A percentile compares a stretch with the other conserved stretches of the same genome.
Conservation (phyloP, 768 basidiomycete genomes). For the Collybia sp. region DNA sequence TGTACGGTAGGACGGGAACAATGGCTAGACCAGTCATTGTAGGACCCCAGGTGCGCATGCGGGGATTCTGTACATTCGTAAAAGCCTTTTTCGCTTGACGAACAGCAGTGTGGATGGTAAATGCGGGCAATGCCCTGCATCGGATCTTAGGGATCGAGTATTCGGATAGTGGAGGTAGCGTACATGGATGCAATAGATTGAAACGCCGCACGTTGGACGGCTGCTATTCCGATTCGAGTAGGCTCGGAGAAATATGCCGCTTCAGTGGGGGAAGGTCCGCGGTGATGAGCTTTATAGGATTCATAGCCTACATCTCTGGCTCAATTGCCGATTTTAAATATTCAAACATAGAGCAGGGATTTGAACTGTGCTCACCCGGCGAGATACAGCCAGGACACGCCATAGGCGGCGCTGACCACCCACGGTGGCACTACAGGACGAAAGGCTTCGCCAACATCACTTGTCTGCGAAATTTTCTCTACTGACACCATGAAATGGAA, state of each 20-base stretch:
- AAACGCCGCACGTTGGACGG: slow-evolving; percentile 73
- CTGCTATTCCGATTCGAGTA: slow-evolving; percentile 62
- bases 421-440: slow-evolving; percentile 71
- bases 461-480: slow-evolving; percentile 43
- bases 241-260: slow-evolving; percentile 68
- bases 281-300: slow-evolving; percentile 69
- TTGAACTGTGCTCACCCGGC: slow-evolving; percentile 32
- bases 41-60: slow-evolving; percentile 70
- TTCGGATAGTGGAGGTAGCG: slow-evolving; percentile 15
- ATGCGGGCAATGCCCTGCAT: slow-evolving; percentile 71
- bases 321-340: not conserved
- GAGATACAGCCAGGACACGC: slow-evolving; percentile 79
- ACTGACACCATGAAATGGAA: slow-evolving; percentile 8
- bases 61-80: slow-evolving; percentile 48
- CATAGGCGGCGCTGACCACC: slow-evolving; percentile 74
- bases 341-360: slow-evolving; percentile 2
- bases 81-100: slow-evolving; percentile 69
- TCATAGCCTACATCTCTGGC: slow-evolving; percentile 73
- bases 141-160: slow-evolving; percentile 4
- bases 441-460: slow-evolving; percentile 82
- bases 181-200: slow-evolving; percentile 83
- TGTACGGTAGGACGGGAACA: slow-evolving; percentile 68
- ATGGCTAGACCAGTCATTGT: slow-evolving; percentile 69
- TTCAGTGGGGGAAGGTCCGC: slow-evolving; percentile 63
- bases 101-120: slow-evolving; percentile 84